Conservation (phyloP, 345 rosid genomes). For the Aethionema arabicum region DNA sequence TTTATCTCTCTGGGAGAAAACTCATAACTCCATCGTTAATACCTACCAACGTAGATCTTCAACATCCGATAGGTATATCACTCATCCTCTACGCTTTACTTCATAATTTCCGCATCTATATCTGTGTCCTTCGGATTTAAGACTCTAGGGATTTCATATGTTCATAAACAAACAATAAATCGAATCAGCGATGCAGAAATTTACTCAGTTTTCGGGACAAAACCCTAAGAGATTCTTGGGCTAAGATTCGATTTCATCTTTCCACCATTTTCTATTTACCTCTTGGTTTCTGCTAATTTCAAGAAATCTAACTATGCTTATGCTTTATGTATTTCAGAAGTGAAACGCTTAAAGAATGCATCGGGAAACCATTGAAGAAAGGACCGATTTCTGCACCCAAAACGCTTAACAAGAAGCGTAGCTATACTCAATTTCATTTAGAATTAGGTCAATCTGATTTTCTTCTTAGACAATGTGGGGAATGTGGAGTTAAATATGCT, state of each 20-base stretch:
- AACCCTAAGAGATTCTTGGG: neutral
- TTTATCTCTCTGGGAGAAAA: constrained; percentile 44
- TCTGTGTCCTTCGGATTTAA: neutral
- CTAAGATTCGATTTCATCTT: neutral
- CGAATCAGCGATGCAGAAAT: neutral
- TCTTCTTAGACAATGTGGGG: constrained; percentile 56
- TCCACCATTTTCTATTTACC: neutral
- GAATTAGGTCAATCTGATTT: constrained; percentile 92
- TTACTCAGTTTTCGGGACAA: neutral
- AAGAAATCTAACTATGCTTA: neutral
- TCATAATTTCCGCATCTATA: constrained; percentile 2
- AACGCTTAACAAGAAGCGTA: constrained; percentile 65
- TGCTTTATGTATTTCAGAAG: constrained; percentile 25
- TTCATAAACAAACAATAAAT: neutral
- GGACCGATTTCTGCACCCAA: constrained; percentile 29
- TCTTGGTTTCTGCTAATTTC: neutral
- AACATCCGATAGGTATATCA: constrained; percentile 38
- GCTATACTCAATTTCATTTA: constrained; percentile 72
- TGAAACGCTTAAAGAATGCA: constrained; percentile 24
- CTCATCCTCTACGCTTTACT: neutral
- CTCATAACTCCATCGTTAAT: constrained; percentile 37
- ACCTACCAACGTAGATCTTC: constrained; percentile 57
- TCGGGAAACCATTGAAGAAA: constrained; percentile 20
- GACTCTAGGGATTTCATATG: neutral
- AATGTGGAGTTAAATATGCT: constrained; percentile 61